phyloP scores from a whole-genome alignment of 129 eudicot genomes.

The Flaveria linearis region DNA sequence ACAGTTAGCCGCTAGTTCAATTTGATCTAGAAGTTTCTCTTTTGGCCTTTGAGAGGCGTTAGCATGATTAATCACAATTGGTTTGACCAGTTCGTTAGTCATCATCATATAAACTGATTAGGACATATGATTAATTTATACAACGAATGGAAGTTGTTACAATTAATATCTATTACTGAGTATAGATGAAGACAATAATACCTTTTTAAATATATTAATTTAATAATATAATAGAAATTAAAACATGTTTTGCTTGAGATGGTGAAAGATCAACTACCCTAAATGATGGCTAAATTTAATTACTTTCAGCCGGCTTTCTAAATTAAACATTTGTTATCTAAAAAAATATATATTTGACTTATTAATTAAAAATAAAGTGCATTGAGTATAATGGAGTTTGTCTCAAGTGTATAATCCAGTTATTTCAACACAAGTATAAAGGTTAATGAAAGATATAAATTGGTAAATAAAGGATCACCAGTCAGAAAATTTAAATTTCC shows the following conservation, averaged over 20 bases:
- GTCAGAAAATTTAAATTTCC: no score
- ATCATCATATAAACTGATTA: background rate
- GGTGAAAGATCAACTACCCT: slow-evolving; percentile 10
- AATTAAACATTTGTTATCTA: background rate
- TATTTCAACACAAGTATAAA: background rate
- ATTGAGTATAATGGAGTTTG: background rate
- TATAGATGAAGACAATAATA: background rate
- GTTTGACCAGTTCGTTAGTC: slow-evolving; percentile 16
- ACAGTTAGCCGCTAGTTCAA: background rate
- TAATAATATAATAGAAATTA: background rate
- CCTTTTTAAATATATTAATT: background rate
- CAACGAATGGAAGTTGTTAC: background rate
- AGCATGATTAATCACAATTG: slow-evolving; percentile 1
- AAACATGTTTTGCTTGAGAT: background rate
- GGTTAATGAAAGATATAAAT: no score
- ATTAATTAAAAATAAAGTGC: background rate
- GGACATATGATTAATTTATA: background rate
- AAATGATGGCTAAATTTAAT: background rate
- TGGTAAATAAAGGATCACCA: no score
- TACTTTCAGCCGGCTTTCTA: background rate
- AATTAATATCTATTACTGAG: background rate
- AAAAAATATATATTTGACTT: background rate
- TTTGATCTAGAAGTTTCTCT: background rate
- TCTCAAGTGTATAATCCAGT: background rate
- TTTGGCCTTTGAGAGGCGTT: background rate